Evolutionary conservation across 768 basidiomycete genomes (phyloP).

Genomic region (Mycena epipterygia): DNA sequence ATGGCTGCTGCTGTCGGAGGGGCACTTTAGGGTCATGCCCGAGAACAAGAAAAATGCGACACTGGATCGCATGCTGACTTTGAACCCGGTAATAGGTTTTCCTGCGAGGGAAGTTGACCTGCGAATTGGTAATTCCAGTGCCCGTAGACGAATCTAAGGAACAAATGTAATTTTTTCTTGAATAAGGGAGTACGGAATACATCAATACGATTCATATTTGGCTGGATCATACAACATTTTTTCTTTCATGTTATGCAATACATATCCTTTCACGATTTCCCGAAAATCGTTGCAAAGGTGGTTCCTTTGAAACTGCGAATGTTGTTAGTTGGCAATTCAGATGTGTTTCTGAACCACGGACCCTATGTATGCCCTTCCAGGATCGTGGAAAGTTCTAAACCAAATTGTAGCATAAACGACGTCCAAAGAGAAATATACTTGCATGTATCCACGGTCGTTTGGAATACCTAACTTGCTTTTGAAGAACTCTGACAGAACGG

Average conservation of each 20-base stretch:
- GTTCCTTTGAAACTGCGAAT: constrained; percentile 33
- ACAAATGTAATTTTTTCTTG: neutral
- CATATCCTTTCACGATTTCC: neutral
- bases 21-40: neutral
- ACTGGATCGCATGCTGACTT: neutral
- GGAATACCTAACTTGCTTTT: constrained; percentile 64
- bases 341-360: constrained; percentile 3
- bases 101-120: neutral
- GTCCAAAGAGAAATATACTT: constrained; percentile 13
- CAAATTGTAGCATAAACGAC: neutral
- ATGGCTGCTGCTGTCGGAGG: constrained; percentile 15
- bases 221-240: neutral
- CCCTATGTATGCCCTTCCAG: constrained; percentile 38
- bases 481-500: constrained; percentile 67
- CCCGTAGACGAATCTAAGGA: neutral
- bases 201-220: neutral
- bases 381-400: constrained; percentile 37
- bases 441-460: constrained; percentile 75
- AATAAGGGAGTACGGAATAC: too few relatives aligned
- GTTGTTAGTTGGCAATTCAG: neutral
- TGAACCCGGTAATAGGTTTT: neutral
- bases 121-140: constrained; percentile 9
- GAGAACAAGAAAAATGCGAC: neutral
- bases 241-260: neutral
- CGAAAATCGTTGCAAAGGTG: constrained; percentile 38